phyloP scores from a whole-genome alignment of 495 filamentous ascomycete genomes.

The Lophiotrema nucula region DNA sequence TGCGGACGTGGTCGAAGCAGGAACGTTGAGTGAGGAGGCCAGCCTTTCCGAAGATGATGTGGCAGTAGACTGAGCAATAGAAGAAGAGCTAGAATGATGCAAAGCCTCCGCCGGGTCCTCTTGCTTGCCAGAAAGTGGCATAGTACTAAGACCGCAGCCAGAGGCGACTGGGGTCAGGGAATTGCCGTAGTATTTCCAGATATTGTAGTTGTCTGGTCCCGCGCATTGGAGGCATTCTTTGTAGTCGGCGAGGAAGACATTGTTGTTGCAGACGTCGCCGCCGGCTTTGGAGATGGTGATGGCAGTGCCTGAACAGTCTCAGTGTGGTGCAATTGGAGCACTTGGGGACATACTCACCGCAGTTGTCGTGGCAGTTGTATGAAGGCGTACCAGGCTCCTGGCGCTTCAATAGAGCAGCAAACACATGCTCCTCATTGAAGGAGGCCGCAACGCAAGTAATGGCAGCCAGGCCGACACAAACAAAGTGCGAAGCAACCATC shows the following conservation, averaged over 20 bases:
- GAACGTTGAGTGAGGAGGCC: neutral
- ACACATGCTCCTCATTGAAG: neutral
- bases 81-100: neutral
- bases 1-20: neutral
- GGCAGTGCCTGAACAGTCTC: slow-evolving; percentile 40
- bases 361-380: slow-evolving; percentile 53
- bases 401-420: slow-evolving; percentile 36
- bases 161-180: slow-evolving; percentile 39
- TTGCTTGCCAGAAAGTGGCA: slow-evolving; percentile 35
- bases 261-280: slow-evolving; percentile 43
- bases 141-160: slow-evolving; percentile 44
- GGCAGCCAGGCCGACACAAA: neutral
- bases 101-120: neutral
- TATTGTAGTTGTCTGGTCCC: slow-evolving; percentile 43
- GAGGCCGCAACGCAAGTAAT: neutral
- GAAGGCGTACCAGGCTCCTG: slow-evolving; percentile 44
- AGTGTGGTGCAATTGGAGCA: too few relatives aligned
- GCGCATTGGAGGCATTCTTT: slow-evolving; percentile 48
- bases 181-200: slow-evolving; percentile 50
- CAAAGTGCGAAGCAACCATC: neutral
- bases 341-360: slow-evolving; percentile 46
- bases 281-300: slow-evolving; percentile 42
- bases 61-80: neutral
- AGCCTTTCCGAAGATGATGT: neutral
- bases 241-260: slow-evolving; percentile 46